Percentiles rank a stretch among this genome's conserved stretches.
These are phyloP conservation scores for Penicillium capsulatum DNA, from an alignment of 2,329 filamentous ascomycete species.

Conservation along the genomic window DNA sequence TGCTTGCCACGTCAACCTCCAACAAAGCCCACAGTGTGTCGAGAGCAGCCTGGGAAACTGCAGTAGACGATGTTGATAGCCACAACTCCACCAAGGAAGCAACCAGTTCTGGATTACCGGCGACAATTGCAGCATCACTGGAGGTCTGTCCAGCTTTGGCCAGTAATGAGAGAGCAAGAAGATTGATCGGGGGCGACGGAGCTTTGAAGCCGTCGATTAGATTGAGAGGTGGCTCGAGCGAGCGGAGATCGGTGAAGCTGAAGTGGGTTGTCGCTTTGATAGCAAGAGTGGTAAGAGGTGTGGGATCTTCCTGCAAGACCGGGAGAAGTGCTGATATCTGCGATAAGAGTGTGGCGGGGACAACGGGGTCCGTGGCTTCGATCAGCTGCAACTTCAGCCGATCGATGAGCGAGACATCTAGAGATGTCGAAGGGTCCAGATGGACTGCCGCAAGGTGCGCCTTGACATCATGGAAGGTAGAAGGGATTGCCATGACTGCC, in stretches of 20 bases:
- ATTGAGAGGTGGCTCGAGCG: slow-evolving; percentile 48
- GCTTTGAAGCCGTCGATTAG: slow-evolving; percentile 53
- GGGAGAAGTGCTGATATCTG: slow-evolving; percentile 51
- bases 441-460: slow-evolving; percentile 45
- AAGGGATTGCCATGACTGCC: slow-evolving; percentile 33
- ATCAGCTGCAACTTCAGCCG: slow-evolving; percentile 46
- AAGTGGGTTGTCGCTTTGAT: slow-evolving; percentile 48
- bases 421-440: slow-evolving; percentile 41
- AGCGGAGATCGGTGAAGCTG: slow-evolving; percentile 48
- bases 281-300: slow-evolving; percentile 52
- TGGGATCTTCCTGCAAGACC: slow-evolving; percentile 55
- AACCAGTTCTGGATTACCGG: slow-evolving; percentile 53
- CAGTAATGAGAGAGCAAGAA: slow-evolving; percentile 53
- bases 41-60: slow-evolving; percentile 52
- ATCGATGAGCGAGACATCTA: slow-evolving; percentile 50
- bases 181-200: slow-evolving; percentile 52
- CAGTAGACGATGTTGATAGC: slow-evolving; percentile 54
- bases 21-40: slow-evolving; percentile 52
- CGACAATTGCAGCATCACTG: slow-evolving; percentile 56
- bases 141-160: slow-evolving; percentile 51
- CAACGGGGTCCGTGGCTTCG: slow-evolving; percentile 31
- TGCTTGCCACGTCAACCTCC: slow-evolving; percentile 45
- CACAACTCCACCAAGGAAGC: slow-evolving; percentile 54
- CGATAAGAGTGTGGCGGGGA: slow-evolving; percentile 40
- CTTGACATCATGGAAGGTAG: slow-evolving; percentile 34